Base-by-base conservation (phyloP, 192 early-diverging fungal species). In the Linnemannia hyalina region DNA sequence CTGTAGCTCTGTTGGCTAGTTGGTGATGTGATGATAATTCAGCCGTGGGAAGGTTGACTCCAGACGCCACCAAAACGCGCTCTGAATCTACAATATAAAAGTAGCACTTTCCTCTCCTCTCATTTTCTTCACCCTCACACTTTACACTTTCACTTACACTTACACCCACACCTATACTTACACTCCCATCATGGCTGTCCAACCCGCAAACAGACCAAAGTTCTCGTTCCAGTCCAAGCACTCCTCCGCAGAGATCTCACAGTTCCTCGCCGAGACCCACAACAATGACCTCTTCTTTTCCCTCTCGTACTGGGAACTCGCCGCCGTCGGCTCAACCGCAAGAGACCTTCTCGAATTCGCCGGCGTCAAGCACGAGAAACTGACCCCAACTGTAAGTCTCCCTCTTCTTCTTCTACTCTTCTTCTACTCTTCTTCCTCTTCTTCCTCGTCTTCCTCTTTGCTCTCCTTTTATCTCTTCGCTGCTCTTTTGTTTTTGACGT, bases 231-330 rank as follows among this genome's bases (percentile, higher is more conserved):
- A 65, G 60, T 32, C n/a, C 60, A 65, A 23, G 9, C 32, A 80
- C 54, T 72, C 63, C 4, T 82, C 80, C 9, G 7, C 32, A 46
- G 69, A 70, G 52, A 57, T 41, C 52, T 38, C 74, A 1, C 1
- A 5, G 0, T 16, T 82, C 52, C 32, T 82, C 18, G 60, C 60
- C 11, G 41, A 75, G 47, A 76, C 74, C 10, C 70, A 82, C 6
- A 74, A 76, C 52, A 82, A 82, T 22, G 80, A 82, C 63, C 63
- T 82, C 15, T 20, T 20, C 26, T 85, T 78, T 46, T 73, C 73
- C 26, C 54, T 85, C 22, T 15, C 57, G 7, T 85, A 85, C 57
- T 85, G 77, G 78, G 60, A 76, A 0, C 73, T 85, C 10, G 83
- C 78, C 68, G 76, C 83, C 3, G 73, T 75, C 15, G 83, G 78